Conservation (phyloP, 179 eudicot genomes). For the Beta macrorhiza region DNA sequence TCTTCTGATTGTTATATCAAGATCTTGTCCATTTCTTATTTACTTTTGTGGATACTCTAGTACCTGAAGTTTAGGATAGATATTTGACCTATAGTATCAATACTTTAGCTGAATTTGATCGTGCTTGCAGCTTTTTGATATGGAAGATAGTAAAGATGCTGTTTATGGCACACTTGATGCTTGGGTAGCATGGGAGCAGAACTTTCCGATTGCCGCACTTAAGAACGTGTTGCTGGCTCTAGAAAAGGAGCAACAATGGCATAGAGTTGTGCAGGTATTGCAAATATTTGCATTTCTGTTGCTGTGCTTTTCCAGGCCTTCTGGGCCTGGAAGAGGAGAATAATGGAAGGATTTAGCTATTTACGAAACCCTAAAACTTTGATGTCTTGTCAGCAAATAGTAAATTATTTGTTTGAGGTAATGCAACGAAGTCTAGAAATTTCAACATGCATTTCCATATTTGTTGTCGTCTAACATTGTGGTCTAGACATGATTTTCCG, state of each 20-base stretch:
- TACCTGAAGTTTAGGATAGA: neutral
- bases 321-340: neutral
- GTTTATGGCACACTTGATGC: constrained; percentile 80
- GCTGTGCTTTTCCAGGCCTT: neutral
- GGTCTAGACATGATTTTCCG: neutral
- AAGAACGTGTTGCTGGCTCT: constrained; percentile 58
- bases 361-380: neutral
- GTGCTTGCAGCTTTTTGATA: constrained; percentile 47
- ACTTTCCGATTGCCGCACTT: constrained; percentile 71
- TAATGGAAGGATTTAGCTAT: neutral
- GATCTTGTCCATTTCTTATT: neutral
- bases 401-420: neutral
- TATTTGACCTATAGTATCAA: neutral
- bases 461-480: neutral
- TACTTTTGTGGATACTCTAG: neutral
- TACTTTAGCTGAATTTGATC: neutral
- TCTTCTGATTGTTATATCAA: neutral
- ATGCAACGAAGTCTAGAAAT: neutral
- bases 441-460: neutral
- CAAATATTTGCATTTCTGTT: neutral
- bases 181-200: constrained; percentile 89
- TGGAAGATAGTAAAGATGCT: constrained; percentile 64
- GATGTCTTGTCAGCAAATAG: neutral
- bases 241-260: constrained; percentile 87
- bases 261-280: constrained; percentile 60